Percentiles rank a stretch among this genome's conserved stretches.
Conservation (phyloP, 2,329 filamentous ascomycete genomes). For the Diaporthe eres region DNA sequence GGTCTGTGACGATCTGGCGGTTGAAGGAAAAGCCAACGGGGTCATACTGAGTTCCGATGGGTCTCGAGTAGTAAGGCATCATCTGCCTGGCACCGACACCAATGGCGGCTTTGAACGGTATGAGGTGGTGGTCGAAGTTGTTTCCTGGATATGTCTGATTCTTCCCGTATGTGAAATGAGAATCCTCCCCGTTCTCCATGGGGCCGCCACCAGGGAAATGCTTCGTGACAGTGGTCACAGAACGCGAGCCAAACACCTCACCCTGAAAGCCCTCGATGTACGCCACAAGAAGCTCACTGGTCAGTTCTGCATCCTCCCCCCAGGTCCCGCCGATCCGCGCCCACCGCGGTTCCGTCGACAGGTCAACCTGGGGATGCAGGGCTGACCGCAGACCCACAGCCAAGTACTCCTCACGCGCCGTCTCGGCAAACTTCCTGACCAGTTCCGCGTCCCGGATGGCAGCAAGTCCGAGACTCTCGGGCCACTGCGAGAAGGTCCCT, state of each 20-base stretch:
- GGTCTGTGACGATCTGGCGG: slow-evolving; percentile 63
- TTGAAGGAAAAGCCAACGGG: slow-evolving; percentile 65
- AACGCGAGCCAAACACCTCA: slow-evolving; percentile 53
- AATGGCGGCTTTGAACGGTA: slow-evolving; percentile 65
- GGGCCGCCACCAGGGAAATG: slow-evolving; percentile 68
- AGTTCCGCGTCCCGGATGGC: slow-evolving; percentile 60
- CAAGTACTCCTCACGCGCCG: slow-evolving; percentile 62
- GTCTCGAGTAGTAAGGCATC: slow-evolving; percentile 54
- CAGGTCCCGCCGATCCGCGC: slow-evolving; percentile 60
- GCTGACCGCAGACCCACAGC: slow-evolving; percentile 59
- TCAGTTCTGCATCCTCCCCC: slow-evolving; percentile 63
- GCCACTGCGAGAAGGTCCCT: slow-evolving; percentile 64
- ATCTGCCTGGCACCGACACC: slow-evolving; percentile 64
- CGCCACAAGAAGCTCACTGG: slow-evolving; percentile 53
- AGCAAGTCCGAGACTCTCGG: slow-evolving; percentile 64
- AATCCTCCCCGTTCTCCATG: slow-evolving; percentile 64
- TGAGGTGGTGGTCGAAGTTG: slow-evolving; percentile 64
- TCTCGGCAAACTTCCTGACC: slow-evolving; percentile 62
- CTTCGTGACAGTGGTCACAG: slow-evolving; percentile 64
- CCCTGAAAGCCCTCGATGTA: slow-evolving; percentile 63
- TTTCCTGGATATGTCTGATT: slow-evolving; percentile 64
- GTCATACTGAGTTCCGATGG: slow-evolving; percentile 61
- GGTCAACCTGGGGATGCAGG: slow-evolving; percentile 65
- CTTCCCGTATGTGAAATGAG: slow-evolving; percentile 66
- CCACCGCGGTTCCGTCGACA: slow-evolving; percentile 67